Evolutionary conservation across 305 asterid species (phyloP).

Genomic region (Rubia peregrina): DNA sequence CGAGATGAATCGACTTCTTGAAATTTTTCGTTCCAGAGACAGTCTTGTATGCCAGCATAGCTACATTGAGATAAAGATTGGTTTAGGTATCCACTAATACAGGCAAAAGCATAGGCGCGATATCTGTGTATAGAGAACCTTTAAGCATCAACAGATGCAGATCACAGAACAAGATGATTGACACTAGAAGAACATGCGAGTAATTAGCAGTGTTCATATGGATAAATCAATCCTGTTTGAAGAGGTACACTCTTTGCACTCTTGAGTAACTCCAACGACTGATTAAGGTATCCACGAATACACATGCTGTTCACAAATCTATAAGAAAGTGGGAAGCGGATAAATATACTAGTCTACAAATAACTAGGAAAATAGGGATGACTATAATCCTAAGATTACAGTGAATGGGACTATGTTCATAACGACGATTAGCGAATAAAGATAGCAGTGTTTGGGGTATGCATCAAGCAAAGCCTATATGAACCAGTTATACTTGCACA

Average conservation of each 20-base stretch:
- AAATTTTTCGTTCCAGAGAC: constrained; percentile 65
- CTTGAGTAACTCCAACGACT: background rate
- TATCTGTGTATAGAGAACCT: background rate
- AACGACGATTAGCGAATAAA: background rate
- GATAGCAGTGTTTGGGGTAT: background rate
- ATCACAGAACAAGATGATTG: background rate
- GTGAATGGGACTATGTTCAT: background rate
- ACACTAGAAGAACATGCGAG: background rate
- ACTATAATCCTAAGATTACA: background rate
- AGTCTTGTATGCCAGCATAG: constrained; percentile 79
- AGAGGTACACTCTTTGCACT: background rate
- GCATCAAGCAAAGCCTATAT: background rate
- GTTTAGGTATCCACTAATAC: too few relatives aligned
- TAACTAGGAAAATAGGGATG: background rate
- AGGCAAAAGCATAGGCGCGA: background rate
- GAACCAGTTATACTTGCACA: too few relatives aligned
- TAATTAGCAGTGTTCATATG: background rate
- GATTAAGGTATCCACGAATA: background rate
- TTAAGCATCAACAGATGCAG: background rate
- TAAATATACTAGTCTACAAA: background rate
- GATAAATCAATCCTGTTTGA: background rate
- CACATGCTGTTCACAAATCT: background rate
- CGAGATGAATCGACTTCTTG: constrained; percentile 66
- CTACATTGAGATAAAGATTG: constrained; percentile 33
- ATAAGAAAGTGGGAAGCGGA: background rate